Base-by-base conservation (phyloP, 106 monocot genomes). In the Posidonia australis region DNA sequence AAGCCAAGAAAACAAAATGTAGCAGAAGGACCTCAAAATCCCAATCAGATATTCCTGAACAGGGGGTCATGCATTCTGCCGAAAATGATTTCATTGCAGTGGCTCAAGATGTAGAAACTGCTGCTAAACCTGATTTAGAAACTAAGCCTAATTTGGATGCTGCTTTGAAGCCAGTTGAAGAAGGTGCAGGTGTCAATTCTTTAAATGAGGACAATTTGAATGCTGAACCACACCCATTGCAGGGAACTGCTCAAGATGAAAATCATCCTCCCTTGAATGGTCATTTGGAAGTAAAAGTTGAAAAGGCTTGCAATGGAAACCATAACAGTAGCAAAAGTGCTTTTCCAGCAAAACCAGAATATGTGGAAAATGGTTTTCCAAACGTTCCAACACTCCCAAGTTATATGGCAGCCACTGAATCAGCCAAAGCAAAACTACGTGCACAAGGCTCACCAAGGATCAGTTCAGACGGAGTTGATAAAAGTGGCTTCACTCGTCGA, bases 371-470 rank as follows among this genome's bases (percentile, higher is more conserved):
- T 54, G 80, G 80, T 53, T 26, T 61, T 21, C 79, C 75, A 44
- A 79, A 78, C 21, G 71, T 69, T 60, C 82, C 85, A 60, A 60
- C 63, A 3, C 28, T 92, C 54, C 92, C 92, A 16, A 92, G 88
- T 70, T 92, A 92, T 48, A 92, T 92, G 92, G 80, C 82, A 45
- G 58, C 82, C 44, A 92, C 88, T 60, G 66, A 80, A 70, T 92
- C 92, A 52, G 82, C 83, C 42, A 93, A 87, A 60, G 87, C 87
- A 64, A 88, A 85, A 59, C 47, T 85, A 21, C 70, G 83, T 12
- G 69, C 69, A 19, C 85, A 74, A 51, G 72, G 27, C 66, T 88
- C 78, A 18, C 93, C 89, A 11, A 81, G 80, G 47, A 47, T 84
- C 46, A 80, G 69, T 10, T 74, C 84, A 2, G 93, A 94, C 49